Evolutionary conservation across 768 basidiomycete genomes (phyloP), one percentile per base, ranked within the genome.

Genomic region (Hebeloma cylindrosporum): DNA sequence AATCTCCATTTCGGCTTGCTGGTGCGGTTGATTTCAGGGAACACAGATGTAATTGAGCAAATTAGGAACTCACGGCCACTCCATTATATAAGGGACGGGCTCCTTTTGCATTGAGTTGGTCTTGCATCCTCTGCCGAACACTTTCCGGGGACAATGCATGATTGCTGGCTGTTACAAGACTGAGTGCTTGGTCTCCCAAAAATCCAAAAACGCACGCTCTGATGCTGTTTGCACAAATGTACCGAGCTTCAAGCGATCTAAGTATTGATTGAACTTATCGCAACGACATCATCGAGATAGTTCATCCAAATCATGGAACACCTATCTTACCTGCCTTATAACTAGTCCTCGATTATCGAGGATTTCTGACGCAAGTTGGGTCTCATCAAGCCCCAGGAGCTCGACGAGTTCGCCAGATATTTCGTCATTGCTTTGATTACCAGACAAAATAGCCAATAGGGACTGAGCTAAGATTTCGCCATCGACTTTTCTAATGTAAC

Each of bases 371-470:
- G 86, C 80, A 25, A 93, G 68, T 20, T 90, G 89, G 36, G 97
- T 80, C 13, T 85, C 78, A 38, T 95, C 88, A 60, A 84, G 90
- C 2, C 93, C 95, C 35, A 94, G 61, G 7, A 89, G 68, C 48
- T 96, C 93, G 6, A 77, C 79, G 7, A 97, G 61, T 53, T 90
- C 85, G 20, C 69, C 78, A 20, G 90, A 87, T 22, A 96, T 85
- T 16, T 78, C 80, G 22, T 93, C 88, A 51, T 85, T 74, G 4
- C 70, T 66, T 28, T 69, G 70, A 17, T 66, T 51, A 5, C 79
- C 80, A 1, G 74, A 72, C 11, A 89, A 64, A 26, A 77, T 62
- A 16, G 25, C 14, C 18, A 37, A 40, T 17, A 57, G 28, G 2
- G 50, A 47, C 11, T 33, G 45, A 13, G 43, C 22, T 7, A 52